These are phyloP conservation scores for Exsudoporus frostii DNA, from an alignment of 768 basidiomycete species.

Conservation along the genomic window DNA sequence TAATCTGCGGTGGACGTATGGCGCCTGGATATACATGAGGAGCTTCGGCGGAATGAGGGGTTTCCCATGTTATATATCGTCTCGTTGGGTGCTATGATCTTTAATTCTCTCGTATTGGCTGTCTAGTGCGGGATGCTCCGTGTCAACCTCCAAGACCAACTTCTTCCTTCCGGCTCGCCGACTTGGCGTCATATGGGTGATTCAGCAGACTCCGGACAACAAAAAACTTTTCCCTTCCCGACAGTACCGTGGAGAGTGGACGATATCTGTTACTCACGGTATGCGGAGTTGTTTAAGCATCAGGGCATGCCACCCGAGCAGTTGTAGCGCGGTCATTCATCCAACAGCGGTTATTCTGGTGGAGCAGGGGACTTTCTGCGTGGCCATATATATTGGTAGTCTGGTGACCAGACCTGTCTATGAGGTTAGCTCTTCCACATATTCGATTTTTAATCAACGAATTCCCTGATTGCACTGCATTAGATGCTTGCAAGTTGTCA, in stretches of 20 bases:
- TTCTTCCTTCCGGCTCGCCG: neutral
- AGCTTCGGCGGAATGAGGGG: neutral
- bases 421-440: too few species aligned
- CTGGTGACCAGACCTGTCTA: too few species aligned
- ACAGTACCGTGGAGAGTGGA: too few species aligned
- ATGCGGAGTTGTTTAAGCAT: too few species aligned
- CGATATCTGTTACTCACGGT: too few species aligned
- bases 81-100: slow-evolving; percentile 21
- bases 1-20: slow-evolving; percentile 13
- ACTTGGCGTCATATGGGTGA: neutral
- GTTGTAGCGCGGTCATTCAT: too few species aligned
- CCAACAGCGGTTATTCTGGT: too few species aligned
- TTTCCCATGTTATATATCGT: slow-evolving; percentile 18
- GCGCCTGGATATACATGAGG: slow-evolving; percentile 11
- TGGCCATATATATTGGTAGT: too few species aligned
- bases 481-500: neutral
- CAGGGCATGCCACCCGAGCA: too few species aligned
- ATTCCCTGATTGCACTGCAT: neutral
- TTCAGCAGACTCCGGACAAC: neutral
- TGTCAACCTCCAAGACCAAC: neutral
- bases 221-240: too few species aligned
- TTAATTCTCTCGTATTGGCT: neutral
- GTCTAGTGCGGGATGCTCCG: neutral
- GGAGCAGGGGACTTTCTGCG: too few species aligned
- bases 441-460: neutral